phyloP scores from a whole-genome alignment of 139 green algal genomes.

The Dunaliella sp. region DNA sequence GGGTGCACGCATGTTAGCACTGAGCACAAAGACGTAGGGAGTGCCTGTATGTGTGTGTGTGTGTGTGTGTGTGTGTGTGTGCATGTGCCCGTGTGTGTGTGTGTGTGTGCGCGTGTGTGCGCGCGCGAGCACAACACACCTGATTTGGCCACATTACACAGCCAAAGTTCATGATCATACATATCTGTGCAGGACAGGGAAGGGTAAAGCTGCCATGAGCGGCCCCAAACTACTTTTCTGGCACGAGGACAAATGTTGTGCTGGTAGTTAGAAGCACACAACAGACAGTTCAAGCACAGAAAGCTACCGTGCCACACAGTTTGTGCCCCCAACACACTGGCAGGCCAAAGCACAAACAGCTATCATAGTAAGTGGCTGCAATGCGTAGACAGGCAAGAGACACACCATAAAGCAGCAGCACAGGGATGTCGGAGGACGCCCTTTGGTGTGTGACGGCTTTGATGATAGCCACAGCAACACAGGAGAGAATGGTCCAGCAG shows the following conservation, averaged over 20 bases:
- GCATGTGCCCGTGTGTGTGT: neutral
- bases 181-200: neutral
- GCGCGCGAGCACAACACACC: neutral
- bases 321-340: neutral
- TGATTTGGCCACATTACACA: too few species aligned
- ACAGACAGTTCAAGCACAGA: neutral
- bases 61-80: neutral
- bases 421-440: neutral
- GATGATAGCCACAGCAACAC: neutral
- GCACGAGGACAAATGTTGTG: neutral
- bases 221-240: neutral
- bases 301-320: too few species aligned
- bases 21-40: neutral
- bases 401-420: neutral
- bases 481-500: neutral
- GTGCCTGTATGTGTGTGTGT: neutral
- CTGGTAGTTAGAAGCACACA: neutral
- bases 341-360: neutral
- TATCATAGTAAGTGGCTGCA: neutral
- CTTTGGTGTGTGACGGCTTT: neutral
- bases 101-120: neutral
- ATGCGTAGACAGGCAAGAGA: neutral
- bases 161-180: neutral
- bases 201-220: neutral
- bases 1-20: neutral